Base-by-base conservation (phyloP, 1,284 basidiomycete species). In the Cystobasidium sp. region DNA sequence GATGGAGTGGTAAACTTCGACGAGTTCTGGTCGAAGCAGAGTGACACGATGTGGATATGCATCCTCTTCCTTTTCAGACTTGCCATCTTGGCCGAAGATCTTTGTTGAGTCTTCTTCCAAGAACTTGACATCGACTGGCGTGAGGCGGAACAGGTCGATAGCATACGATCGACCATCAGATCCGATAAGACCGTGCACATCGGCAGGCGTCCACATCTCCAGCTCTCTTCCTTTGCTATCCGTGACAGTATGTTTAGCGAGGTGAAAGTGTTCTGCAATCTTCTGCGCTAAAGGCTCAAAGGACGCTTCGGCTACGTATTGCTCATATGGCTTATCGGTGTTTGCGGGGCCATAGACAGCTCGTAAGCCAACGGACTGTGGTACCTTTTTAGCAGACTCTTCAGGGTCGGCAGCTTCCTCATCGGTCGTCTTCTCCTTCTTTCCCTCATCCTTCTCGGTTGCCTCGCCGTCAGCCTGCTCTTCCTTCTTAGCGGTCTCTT, bases 361-460 rank as follows among this genome's bases (percentile, higher is more conserved):
- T 49, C 85, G 80, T 68, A 84, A 76, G 90, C 88, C 41, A 85
- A 89, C 89, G 41, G 90, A 90, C 79, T 89, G 86, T 84, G 90
- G 90, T 20, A 78, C 79, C 73, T 61, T 80, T 52, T 66, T 68
- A 43, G 63, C 59, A n/a, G 59, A 76, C 65, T 78, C 75, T 41
- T 77, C 78, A 41, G 74, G 75, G 68, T 81, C 80, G 4, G 81
- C 80, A 37, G 78, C 75, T 18, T 73, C 64, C 37, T 78, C 81
- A 59, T 14, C 76, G 77, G 73, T 76, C 79, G 46, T 76, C 75
- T 63, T 72, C 41, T 76, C 74, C 18, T 78, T 18, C 10, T 10
- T 59, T 20, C 24, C 75, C 43, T 78, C 77, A 51, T 75, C 78
- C 9, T 74, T 78, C 20, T 46, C 67, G 4, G 44, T 20, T 37